phyloP scores from a whole-genome alignment of 2,329 filamentous ascomycete genomes.

The Penicillium thymicola region DNA sequence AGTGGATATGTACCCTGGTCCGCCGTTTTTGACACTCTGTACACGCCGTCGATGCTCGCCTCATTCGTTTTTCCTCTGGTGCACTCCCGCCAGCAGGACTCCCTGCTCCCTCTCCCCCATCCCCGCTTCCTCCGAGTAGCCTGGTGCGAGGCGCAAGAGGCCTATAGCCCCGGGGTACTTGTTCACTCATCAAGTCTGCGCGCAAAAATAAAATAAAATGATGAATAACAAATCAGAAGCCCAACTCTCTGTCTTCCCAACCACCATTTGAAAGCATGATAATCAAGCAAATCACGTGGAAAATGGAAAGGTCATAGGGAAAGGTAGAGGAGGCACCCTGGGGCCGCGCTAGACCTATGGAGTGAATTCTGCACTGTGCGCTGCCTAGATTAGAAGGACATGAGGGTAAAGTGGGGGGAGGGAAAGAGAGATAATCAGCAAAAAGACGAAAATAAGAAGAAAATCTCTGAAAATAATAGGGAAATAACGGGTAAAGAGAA shows the following conservation, averaged over 20 bases:
- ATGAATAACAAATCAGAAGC: not conserved
- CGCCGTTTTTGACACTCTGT: slow-evolving; percentile 38
- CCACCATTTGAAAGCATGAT: slow-evolving; percentile 9
- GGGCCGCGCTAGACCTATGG: not conserved
- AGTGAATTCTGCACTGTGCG: slow-evolving; percentile 5
- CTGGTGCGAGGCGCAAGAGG: slow-evolving; percentile 32
- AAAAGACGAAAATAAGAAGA: slow-evolving; percentile 2
- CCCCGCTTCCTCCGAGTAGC: slow-evolving; percentile 7
- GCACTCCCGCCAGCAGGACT: slow-evolving; percentile 12
- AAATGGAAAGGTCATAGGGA: not conserved
- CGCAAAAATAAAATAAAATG: not conserved
- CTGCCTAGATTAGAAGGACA: not conserved
- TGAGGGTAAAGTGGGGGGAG: not conserved
- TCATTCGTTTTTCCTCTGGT: slow-evolving; percentile 33
- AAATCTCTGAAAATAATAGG: not conserved
- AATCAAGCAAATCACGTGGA: slow-evolving; percentile 1
- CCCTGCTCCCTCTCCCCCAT: slow-evolving; percentile 15
- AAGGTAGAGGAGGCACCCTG: slow-evolving; percentile 2
- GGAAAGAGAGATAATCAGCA: not conserved
- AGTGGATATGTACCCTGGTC: slow-evolving; percentile 33
- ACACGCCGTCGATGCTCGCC: slow-evolving; percentile 38
- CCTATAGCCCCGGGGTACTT: slow-evolving; percentile 27
- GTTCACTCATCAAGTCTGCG: slow-evolving; percentile 25
- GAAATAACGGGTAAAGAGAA: slow-evolving; percentile 3
- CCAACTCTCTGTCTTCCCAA: not conserved